phyloP scores from a whole-genome alignment of 805 yeast species.

The Lachancea lanzarotensis region DNA sequence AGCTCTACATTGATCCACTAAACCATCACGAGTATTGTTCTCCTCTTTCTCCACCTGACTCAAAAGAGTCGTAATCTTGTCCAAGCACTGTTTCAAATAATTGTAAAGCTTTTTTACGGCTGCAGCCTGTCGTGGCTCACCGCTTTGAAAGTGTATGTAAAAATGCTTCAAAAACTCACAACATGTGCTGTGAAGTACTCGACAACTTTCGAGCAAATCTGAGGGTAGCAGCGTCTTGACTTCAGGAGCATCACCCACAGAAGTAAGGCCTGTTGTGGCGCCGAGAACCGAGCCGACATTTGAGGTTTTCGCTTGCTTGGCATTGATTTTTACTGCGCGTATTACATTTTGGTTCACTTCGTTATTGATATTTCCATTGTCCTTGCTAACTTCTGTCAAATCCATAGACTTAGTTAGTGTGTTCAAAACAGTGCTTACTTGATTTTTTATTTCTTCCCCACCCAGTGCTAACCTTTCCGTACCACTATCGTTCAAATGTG shows the following conservation, averaged over 20 bases:
- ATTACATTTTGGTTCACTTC: constrained; percentile 37
- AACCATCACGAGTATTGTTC: constrained; percentile 24
- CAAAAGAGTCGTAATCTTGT: constrained; percentile 33
- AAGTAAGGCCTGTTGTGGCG: constrained; percentile 17
- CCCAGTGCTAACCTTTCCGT: not conserved
- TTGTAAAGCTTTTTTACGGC: constrained; percentile 41
- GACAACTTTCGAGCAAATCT: constrained; percentile 42
- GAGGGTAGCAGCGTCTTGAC: constrained; percentile 31
- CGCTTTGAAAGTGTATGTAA: constrained; percentile 56
- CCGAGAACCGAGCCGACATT: constrained; percentile 23
- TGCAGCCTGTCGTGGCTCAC: constrained; percentile 39
- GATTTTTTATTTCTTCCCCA: constrained; percentile 17
- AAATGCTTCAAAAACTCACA: constrained; percentile 71
- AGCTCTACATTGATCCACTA: constrained; percentile 25
- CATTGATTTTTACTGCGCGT: constrained; percentile 44
- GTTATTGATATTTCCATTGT: constrained; percentile 20
- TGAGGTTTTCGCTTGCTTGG: constrained; percentile 43
- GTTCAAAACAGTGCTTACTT: constrained; percentile 15
- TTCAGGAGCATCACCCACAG: constrained; percentile 26
- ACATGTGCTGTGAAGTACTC: constrained; percentile 63
- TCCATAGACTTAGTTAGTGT: constrained; percentile 22
- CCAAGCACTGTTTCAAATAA: constrained; percentile 42
- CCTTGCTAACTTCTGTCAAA: constrained; percentile 24
- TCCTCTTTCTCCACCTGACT: constrained; percentile 27
- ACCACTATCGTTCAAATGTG: not conserved